Base-by-base conservation (phyloP, 805 yeast genomes). In the Ogataea allantospora region DNA sequence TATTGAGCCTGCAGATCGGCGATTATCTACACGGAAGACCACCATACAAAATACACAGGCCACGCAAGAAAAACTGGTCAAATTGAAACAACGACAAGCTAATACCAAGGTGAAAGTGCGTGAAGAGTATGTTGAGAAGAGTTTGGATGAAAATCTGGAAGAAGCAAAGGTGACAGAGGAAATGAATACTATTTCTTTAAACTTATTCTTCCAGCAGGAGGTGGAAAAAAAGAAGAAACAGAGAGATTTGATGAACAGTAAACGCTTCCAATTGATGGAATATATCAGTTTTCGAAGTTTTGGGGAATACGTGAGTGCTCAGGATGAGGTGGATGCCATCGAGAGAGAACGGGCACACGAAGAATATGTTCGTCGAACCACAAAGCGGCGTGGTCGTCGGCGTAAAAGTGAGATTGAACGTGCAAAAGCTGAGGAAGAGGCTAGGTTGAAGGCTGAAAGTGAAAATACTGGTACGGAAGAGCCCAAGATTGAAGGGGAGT, bases 111-210 rank as follows among this genome's bases (percentile, higher is more conserved):
- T 57, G 3, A 45, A 48, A 18, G 62, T 53, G 4, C 55, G 46
- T 61, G 68, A 57, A 65, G 65, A 51, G 56, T 52, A 48, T 34
- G 64, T 68, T 12, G 67, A 68, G 40, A 64, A 78, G 53, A 83
- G 93, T 0, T 83, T 83, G 50, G 88, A 77, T 42, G 87, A 84
- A 54, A 66, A 82, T 27, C 60, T 84, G 30, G 81, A 73, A n/a
- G 93, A 88, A 57, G 98, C 99, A 1, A 67, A 80, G 30, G 83
- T 81, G 50, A 93, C 97, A 0, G 99, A 93, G 61, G 71, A 74
- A 55, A 72, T 75, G 29, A 93, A 93, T 58, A 65, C 78, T 2
- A 67, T 77, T 18, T 83, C 96, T 3, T 66, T 93, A 47, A 78
- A 83, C 45, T 70, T 75, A 51, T 93, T 85, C 55, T 77, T 82